Evolutionary conservation across 495 filamentous ascomycete species (phyloP).

Genomic region (Aspergillus ellipticus): DNA sequence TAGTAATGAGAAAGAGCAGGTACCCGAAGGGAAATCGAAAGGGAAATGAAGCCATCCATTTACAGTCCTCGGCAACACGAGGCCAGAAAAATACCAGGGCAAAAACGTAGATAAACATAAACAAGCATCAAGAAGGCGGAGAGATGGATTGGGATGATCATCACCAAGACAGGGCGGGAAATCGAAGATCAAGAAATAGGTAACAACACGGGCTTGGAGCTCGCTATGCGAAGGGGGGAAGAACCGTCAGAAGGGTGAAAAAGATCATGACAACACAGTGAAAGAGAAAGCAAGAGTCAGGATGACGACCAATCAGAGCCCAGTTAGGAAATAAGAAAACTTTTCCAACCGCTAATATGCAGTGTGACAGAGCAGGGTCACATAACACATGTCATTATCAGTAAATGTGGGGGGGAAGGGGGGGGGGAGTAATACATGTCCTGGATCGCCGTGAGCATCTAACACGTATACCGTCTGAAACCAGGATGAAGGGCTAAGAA

Average conservation of each 20-base stretch:
- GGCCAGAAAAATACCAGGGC: background rate
- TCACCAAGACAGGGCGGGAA: slow-evolving; percentile 7
- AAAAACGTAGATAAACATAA: background rate
- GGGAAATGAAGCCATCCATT: background rate
- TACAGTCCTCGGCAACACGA: background rate
- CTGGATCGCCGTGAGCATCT: slow-evolving; percentile 21
- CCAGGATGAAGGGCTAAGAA: slow-evolving; percentile 22
- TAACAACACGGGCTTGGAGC: slow-evolving; percentile 22
- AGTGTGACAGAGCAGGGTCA: slow-evolving; percentile 39
- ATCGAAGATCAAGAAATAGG: slow-evolving; percentile 3
- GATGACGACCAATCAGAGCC: slow-evolving; percentile 23
- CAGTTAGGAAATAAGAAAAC: slow-evolving; percentile 38
- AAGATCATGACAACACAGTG: slow-evolving; percentile 19
- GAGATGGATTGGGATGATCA: background rate
- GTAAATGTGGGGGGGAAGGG: slow-evolving; percentile 18
- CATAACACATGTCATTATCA: slow-evolving; percentile 51
- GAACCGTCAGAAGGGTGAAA: slow-evolving; percentile 7
- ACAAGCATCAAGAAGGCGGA: background rate
- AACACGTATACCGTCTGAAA: slow-evolving; percentile 13
- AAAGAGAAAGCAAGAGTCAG: slow-evolving; percentile 17
- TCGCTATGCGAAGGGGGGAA: slow-evolving; percentile 25
- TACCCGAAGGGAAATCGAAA: background rate
- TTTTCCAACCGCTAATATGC: slow-evolving; percentile 53
- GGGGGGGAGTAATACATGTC: slow-evolving; percentile 41
- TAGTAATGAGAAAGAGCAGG: background rate